These are phyloP conservation scores for Sordaria brevicollis DNA, from an alignment of 495 filamentous ascomycete genomes.

Conservation along the genomic window DNA sequence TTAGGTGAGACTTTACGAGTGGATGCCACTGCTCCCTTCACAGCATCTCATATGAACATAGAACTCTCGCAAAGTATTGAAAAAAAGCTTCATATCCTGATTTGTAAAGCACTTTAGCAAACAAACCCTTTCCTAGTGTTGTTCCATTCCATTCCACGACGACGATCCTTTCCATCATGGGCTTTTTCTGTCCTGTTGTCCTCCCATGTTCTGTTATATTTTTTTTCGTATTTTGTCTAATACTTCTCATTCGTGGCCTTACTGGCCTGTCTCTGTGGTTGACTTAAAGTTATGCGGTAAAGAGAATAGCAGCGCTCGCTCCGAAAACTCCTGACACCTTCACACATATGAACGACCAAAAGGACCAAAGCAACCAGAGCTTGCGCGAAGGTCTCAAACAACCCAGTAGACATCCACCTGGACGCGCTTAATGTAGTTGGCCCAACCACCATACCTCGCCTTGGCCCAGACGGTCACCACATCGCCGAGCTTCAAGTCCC, in stretches of 20 bases:
- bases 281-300: too few species aligned
- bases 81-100: not conserved
- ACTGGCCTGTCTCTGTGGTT: not conserved
- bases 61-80: too few species aligned
- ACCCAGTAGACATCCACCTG: constrained; percentile 55
- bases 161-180: not conserved
- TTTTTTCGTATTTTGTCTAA: too few species aligned
- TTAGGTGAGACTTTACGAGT: too few species aligned
- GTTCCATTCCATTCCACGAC: not conserved
- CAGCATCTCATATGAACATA: too few species aligned
- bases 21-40: too few species aligned
- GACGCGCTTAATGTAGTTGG: constrained; percentile 45
- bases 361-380: not conserved
- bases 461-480: constrained; percentile 55
- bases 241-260: not conserved
- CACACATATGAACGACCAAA: not conserved
- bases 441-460: constrained; percentile 53
- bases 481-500: constrained; percentile 51
- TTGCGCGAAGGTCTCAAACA: constrained; percentile 39
- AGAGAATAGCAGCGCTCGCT: not conserved
- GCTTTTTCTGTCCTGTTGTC: not conserved
- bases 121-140: not conserved
- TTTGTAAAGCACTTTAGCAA: not conserved
- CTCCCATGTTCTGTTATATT: not conserved
- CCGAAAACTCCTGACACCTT: not conserved